Conservation (phyloP, 139 green algal species). For the Volvox reticuliferus region DNA sequence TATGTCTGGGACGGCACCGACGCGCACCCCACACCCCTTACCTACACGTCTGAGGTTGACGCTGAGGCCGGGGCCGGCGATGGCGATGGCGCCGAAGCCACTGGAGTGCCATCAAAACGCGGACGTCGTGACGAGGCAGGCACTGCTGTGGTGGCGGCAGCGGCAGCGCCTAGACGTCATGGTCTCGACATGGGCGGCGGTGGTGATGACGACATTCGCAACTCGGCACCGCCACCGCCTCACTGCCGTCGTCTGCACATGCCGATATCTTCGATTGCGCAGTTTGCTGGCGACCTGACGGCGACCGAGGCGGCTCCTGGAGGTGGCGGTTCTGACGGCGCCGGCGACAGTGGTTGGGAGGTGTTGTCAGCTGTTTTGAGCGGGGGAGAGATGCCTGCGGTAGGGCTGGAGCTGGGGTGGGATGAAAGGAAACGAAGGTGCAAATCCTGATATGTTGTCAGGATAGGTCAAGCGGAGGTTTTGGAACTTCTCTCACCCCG, state of each 20-base stretch:
- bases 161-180: not conserved
- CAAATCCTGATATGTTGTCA: too few relatives aligned
- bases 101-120: not conserved
- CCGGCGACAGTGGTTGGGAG: not conserved
- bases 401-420: not conserved
- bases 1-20: constrained; percentile 44
- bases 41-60: not conserved
- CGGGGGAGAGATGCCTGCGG: constrained; percentile 24
- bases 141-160: not conserved
- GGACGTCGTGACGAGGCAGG: not conserved
- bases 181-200: not conserved
- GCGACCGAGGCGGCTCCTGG: not conserved
- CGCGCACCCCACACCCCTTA: not conserved
- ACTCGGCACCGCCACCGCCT: not conserved
- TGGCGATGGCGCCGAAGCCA: not conserved
- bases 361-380: not conserved
- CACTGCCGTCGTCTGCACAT: not conserved
- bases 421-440: too few relatives aligned
- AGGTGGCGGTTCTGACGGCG: not conserved
- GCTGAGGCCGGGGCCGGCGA: not conserved
- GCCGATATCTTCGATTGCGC: not conserved
- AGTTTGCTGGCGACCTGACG: not conserved
- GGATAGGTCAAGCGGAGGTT: too few relatives aligned
- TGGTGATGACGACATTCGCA: not conserved
- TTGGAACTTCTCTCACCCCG: too few relatives aligned